These are phyloP conservation scores for Sutorius australiensis DNA, from an alignment of 768 basidiomycete genomes.

Conservation along the genomic window DNA sequence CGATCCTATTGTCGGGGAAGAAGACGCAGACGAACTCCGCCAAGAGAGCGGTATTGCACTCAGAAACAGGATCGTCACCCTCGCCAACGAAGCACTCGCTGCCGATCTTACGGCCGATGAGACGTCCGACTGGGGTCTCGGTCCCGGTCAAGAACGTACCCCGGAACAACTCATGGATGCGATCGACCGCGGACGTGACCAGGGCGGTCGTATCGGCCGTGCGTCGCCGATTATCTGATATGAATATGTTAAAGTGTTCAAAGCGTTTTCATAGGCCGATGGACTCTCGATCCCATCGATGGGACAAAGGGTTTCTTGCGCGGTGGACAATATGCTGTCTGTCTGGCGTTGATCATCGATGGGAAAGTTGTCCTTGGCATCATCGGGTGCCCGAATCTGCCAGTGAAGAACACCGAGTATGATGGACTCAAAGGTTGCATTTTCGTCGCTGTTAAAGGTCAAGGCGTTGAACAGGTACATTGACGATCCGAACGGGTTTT, in stretches of 20 bases:
- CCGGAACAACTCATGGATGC: conserved; percentile 67
- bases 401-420: conserved; percentile 48
- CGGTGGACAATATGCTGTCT: conserved; percentile 91
- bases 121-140: conserved; percentile 66
- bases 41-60: conserved; percentile 41
- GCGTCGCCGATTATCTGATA: conserved; percentile 30
- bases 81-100: conserved; percentile 78
- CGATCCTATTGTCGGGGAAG: conserved; percentile 92
- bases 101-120: conserved; percentile 53
- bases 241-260: not conserved
- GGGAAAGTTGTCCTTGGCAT: conserved; percentile 77
- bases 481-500: not conserved
- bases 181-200: conserved; percentile 79
- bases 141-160: conserved; percentile 50
- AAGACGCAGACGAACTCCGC: conserved; percentile 81
- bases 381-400: conserved; percentile 92
- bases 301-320: conserved; percentile 93
- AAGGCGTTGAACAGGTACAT: conserved; percentile 72
- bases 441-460: conserved; percentile 82
- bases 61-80: conserved; percentile 64
- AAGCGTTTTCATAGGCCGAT: conserved; percentile 52
- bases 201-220: conserved; percentile 73
- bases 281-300: conserved; percentile 89
- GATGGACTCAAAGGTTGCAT: conserved; percentile 70
- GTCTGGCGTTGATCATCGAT: conserved; percentile 79